Conservation (phyloP, 257 asterid genomes). For the Jacaranda mimosifolia region DNA sequence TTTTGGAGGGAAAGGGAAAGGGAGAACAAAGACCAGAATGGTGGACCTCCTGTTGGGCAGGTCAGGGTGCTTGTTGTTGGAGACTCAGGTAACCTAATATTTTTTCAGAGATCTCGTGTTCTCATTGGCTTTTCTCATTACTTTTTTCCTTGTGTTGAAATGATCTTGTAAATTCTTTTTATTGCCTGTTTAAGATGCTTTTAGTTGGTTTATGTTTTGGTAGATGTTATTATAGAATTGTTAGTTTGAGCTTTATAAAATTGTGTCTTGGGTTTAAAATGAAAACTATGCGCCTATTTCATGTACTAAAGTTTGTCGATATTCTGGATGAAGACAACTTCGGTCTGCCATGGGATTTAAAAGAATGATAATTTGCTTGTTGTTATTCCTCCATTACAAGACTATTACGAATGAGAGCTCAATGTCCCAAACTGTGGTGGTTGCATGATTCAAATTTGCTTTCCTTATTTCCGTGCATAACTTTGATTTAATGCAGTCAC, state of each 20-base stretch:
- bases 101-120: background rate
- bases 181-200: background rate
- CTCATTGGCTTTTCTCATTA: background rate
- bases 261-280: slow-evolving; percentile 1
- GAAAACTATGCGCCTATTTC: slow-evolving; percentile 1
- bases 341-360: background rate
- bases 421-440: background rate
- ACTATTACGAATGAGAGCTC: slow-evolving; percentile 12
- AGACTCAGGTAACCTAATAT: slow-evolving; percentile 74
- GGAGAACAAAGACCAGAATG: slow-evolving; percentile 73
- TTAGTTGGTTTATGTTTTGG: slow-evolving; percentile 16
- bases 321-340: slow-evolving; percentile 15
- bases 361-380: background rate
- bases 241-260: slow-evolving; percentile 17
- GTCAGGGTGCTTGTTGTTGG: slow-evolving; percentile 93
- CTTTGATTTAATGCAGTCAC: too few relatives aligned
- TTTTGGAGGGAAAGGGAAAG: slow-evolving; percentile 90
- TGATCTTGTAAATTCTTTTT: background rate
- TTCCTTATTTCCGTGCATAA: background rate
- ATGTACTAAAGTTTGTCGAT: background rate
- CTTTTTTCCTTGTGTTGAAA: slow-evolving; percentile 4
- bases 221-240: background rate
- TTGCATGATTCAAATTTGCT: background rate
- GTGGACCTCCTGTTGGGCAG: slow-evolving; percentile 95
- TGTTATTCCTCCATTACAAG: background rate